Conservation (phyloP, 2,329 filamentous ascomycete species). For the Aureobasidium mangrovei region DNA sequence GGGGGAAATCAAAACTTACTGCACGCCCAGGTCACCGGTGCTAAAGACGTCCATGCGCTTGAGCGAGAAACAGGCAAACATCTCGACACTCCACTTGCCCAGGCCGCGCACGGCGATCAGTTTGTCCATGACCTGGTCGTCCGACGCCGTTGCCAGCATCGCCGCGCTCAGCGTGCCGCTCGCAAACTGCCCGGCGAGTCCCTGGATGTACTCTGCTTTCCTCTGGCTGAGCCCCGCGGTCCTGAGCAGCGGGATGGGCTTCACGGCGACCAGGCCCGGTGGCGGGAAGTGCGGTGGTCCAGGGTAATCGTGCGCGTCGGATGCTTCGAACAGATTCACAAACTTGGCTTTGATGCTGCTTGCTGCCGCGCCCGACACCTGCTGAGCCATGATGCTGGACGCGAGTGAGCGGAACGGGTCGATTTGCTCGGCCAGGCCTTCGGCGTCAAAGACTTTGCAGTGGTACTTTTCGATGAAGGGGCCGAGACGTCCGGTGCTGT, state of each 20-base stretch:
- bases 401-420: conserved; percentile 80
- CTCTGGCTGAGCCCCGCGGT: conserved; percentile 84
- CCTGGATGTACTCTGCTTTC: conserved; percentile 90
- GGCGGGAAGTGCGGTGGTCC: conserved; percentile 53
- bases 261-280: conserved; percentile 60
- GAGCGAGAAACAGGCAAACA: conserved; percentile 95
- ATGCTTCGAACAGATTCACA: conserved; percentile 55
- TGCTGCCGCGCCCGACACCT: conserved; percentile 89
- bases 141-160: conserved; percentile 67
- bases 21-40: conserved; percentile 84
- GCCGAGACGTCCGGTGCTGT: conserved; percentile 55
- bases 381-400: conserved; percentile 89
- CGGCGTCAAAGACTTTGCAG: conserved; percentile 71
- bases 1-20: conserved; percentile 47
- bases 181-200: conserved; percentile 73
- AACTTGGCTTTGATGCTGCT: conserved; percentile 84
- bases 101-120: conserved; percentile 80
- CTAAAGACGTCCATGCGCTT: conserved; percentile 93
- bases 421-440: conserved; percentile 72
- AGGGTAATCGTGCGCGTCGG: conserved; percentile 23
- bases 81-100: conserved; percentile 87
- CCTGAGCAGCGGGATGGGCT: conserved; percentile 59
- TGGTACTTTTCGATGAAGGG: conserved; percentile 63
- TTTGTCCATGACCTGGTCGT: conserved; percentile 76
- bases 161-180: conserved; percentile 64